Percentiles rank a stretch among this genome's conserved stretches.
Conservation (phyloP, 306 rosid species). For the Vigna nakashimae region DNA sequence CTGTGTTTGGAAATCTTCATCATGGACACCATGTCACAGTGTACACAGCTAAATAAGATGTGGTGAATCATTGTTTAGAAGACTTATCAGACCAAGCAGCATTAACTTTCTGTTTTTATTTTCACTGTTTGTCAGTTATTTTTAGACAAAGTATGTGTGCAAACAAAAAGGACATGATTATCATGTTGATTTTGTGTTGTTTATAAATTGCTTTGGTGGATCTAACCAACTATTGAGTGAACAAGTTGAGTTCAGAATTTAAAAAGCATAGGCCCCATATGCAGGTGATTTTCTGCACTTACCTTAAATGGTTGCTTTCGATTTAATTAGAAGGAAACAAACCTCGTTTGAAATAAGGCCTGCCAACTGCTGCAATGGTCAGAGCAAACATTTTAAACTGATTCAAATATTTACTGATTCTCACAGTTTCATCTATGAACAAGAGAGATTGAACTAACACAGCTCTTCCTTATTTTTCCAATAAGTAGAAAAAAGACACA, state of each 20-base stretch:
- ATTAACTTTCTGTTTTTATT: neutral
- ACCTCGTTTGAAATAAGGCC: neutral
- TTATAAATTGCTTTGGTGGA: neutral
- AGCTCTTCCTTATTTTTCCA: too few relatives aligned
- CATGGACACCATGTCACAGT: conserved; percentile 46
- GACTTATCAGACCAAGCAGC: neutral
- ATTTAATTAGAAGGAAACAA: conserved; percentile 32
- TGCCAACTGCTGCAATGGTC: neutral
- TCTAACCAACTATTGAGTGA: conserved; percentile 8
- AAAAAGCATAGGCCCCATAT: conserved; percentile 9
- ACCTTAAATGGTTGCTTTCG: conserved; percentile 16
- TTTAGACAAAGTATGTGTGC: neutral
- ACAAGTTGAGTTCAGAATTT: neutral
- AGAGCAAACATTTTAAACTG: neutral
- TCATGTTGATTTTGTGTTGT: neutral
- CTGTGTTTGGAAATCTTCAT: conserved; percentile 46
- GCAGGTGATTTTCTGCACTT: conserved; percentile 16
- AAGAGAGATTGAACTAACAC: neutral
- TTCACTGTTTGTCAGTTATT: neutral
- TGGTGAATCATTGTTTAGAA: conserved; percentile 39
- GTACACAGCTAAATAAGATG: conserved; percentile 50
- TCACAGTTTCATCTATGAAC: neutral
- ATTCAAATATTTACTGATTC: neutral
- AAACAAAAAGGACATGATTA: neutral
- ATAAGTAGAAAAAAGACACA: neutral